Conservation (phyloP, 2,329 filamentous ascomycete genomes). For the Byssochlamys sp. region DNA sequence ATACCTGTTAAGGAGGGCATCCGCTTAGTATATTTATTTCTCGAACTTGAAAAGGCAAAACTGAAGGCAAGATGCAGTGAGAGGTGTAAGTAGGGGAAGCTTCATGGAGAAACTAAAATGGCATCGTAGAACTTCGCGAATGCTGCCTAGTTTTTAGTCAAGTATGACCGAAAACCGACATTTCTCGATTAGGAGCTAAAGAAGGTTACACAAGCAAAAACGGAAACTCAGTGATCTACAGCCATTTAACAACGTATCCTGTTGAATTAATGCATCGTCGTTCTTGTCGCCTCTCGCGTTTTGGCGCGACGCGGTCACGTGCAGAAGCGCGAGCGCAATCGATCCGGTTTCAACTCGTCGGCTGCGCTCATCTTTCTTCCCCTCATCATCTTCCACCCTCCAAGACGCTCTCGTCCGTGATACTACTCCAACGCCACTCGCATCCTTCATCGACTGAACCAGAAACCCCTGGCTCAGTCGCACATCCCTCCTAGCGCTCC, state of each 20-base stretch:
- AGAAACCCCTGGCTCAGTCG: conserved; percentile 48
- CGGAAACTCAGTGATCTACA: neutral
- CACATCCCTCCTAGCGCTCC: conserved; percentile 19
- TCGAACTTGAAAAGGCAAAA: neutral
- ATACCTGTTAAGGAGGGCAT: conserved; percentile 23
- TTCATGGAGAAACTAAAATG: neutral
- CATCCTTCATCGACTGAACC: conserved; percentile 39
- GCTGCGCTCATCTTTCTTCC: conserved; percentile 2
- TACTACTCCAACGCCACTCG: conserved; percentile 1
- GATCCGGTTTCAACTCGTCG: neutral
- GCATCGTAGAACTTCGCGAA: neutral
- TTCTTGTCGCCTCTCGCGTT: neutral
- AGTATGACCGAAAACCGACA: neutral
- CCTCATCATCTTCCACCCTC: neutral
- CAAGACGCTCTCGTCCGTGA: neutral
- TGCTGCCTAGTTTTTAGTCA: neutral
- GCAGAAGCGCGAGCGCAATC: conserved; percentile 4
- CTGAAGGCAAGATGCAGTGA: neutral
- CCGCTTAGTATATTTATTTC: neutral
- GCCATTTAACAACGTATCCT: neutral
- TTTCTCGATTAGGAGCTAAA: neutral
- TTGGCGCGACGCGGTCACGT: conserved; percentile 1
- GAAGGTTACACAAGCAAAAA: neutral
- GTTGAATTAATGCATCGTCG: neutral
- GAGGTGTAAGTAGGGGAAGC: neutral